Evolutionary conservation across 306 rosid genomes (phyloP), one percentile per base, ranked within the genome.

Genomic region (Cotoneaster glaucophyllus): DNA sequence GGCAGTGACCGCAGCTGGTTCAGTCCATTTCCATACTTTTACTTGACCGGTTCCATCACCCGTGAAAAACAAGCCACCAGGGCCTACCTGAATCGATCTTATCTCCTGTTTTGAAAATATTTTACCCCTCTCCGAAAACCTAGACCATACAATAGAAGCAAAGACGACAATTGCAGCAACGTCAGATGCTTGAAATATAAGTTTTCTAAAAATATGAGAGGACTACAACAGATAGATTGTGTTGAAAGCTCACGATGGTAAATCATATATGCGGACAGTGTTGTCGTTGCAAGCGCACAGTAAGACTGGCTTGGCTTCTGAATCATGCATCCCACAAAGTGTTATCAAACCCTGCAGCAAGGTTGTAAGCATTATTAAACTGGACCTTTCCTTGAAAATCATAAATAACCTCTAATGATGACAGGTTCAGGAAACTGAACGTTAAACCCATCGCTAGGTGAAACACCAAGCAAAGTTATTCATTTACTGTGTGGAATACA

Each of bases 31-130:
- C 98, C 98, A 95, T 70, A 95, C 97, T 86, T 75, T 89, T 64
- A 95, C 96, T 86, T 86, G 86, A 52, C 98, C 98, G 3, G 97
- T 86, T 79, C 92, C 98, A 45, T 92, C 97, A 29, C 97, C 98
- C 0, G 98, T 92, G 84, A 95, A 95, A 87, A 95, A 92, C 67
- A 95, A 72, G 82, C 92, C 88, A 24, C 91, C 84, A 1, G 98
- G 98, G 56, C 98, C 98, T 2, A 50, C 50, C 81, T 95, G 93
- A 61, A 95, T 89, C 26, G 97, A 90, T 76, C 97, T 84, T 17
- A 88, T 90, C 78, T 95, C 98, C 85, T 87, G 83, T 71, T 89
- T 92, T 4, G 93, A 72, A 48, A 82, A 85, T 78, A 95, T 84
- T 85, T 89, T 92, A 21, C 98, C 98, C 66, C 96, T 92, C 90